Evolutionary conservation across 305 asterid genomes (phyloP).

Genomic region (Solanum hybrid): DNA sequence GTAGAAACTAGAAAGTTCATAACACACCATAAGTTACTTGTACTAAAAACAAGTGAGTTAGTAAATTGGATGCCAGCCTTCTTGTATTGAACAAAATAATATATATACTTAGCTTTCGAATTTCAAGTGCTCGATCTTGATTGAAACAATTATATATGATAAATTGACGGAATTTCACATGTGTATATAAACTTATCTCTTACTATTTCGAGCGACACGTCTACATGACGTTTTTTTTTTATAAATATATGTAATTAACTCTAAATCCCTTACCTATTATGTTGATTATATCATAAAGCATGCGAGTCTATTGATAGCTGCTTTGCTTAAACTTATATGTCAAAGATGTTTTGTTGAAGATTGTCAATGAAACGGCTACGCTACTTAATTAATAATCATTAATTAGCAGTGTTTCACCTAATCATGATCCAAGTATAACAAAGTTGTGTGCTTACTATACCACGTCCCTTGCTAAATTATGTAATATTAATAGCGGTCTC

Average conservation of each 20-base stretch:
- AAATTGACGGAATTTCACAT: not conserved
- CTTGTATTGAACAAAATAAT: not conserved
- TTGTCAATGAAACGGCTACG: too few relatives aligned
- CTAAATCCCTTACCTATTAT: not conserved
- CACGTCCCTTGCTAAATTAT: too few relatives aligned
- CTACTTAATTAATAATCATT: too few relatives aligned
- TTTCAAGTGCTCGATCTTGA: not conserved
- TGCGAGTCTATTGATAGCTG: too few relatives aligned
- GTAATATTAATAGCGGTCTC: too few relatives aligned
- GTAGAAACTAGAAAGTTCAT: not conserved
- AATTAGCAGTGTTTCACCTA: too few relatives aligned
- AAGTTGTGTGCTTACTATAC: too few relatives aligned
- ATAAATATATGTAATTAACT: not conserved
- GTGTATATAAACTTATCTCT: not conserved
- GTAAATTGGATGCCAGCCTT: not conserved
- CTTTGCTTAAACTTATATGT: too few relatives aligned
- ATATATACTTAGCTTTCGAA: not conserved
- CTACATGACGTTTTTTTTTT: not conserved
- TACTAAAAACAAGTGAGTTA: not conserved
- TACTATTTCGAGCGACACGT: not conserved
- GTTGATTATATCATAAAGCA: not conserved
- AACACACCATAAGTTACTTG: not conserved
- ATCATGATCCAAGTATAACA: too few relatives aligned
- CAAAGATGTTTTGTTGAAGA: too few relatives aligned
- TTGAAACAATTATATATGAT: not conserved